These are phyloP conservation scores for Chlamydomonas schloesseri DNA, from an alignment of 139 green algal genomes.

Conservation along the genomic window DNA sequence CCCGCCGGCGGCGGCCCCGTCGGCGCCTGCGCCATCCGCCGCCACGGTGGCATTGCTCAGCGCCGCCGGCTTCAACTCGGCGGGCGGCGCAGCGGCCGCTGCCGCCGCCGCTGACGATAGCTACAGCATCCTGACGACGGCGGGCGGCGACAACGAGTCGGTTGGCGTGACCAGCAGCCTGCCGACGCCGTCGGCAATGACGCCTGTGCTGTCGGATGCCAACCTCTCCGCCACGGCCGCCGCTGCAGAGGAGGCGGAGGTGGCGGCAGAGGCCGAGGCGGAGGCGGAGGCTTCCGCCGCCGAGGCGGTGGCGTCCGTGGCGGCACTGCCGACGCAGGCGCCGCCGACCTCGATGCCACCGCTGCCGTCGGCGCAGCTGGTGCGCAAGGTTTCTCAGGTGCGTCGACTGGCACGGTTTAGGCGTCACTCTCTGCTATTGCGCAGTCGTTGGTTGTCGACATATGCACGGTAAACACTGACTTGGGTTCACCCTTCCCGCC, in stretches of 20 bases:
- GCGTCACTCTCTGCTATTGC: too few species aligned
- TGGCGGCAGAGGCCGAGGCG: not conserved
- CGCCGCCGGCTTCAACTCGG: not conserved
- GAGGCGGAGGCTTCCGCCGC: not conserved
- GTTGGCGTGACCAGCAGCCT: too few species aligned
- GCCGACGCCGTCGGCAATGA: not conserved
- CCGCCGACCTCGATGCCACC: not conserved
- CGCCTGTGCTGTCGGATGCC: not conserved
- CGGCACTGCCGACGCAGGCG: not conserved
- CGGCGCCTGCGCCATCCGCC: not conserved
- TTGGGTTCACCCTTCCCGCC: too few species aligned
- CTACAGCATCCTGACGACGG: not conserved
- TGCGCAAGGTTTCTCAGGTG: not conserved
- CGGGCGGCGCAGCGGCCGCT: too few species aligned
- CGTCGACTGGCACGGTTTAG: not conserved
- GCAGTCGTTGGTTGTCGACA: too few species aligned
- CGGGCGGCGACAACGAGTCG: not conserved
- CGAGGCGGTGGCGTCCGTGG: not conserved
- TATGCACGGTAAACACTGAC: too few species aligned
- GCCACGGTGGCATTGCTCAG: not conserved
- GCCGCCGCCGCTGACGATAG: not conserved
- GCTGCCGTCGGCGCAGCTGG: constrained; percentile 10
- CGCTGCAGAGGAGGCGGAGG: not conserved
- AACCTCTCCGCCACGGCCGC: not conserved
- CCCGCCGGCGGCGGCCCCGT: not conserved